These are phyloP conservation scores for Paramyrothecium roridum DNA, from an alignment of 2,329 filamentous ascomycete species.

Conservation along the genomic window DNA sequence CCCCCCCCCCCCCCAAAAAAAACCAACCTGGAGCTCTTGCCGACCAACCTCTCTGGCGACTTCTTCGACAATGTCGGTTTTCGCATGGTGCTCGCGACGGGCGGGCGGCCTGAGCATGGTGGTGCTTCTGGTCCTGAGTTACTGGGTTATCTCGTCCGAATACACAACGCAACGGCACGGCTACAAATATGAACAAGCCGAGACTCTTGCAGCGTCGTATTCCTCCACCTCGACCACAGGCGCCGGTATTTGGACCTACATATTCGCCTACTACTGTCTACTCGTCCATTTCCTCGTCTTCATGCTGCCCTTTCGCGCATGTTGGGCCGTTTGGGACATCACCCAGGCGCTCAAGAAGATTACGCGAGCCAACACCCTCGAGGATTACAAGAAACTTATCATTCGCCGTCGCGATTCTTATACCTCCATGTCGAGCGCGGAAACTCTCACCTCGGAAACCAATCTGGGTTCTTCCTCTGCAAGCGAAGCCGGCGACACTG, in stretches of 20 bases:
- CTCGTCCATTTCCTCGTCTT: constrained; percentile 63
- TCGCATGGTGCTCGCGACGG: constrained; percentile 51
- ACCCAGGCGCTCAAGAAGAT: constrained; percentile 47
- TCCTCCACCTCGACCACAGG: constrained; percentile 30
- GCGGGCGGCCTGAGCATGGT: constrained; percentile 55
- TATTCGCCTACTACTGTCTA: constrained; percentile 64
- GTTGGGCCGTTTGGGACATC: constrained; percentile 58
- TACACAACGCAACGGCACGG: constrained; percentile 38
- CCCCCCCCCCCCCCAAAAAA: too few relatives aligned
- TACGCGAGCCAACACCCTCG: constrained; percentile 40
- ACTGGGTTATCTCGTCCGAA: constrained; percentile 53
- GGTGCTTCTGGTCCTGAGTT: constrained; percentile 43
- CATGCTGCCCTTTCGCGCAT: constrained; percentile 59
- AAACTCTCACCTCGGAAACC: constrained; percentile 43
- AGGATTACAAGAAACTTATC: constrained; percentile 41
- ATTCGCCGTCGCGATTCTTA: constrained; percentile 49
- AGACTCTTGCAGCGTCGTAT: constrained; percentile 26
- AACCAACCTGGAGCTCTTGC: not conserved
- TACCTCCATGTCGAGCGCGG: constrained; percentile 53
- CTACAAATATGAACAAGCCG: constrained; percentile 39
- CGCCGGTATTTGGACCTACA: constrained; percentile 45
- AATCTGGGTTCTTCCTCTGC: constrained; percentile 43
- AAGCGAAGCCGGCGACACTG: constrained; percentile 50
- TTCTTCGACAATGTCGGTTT: constrained; percentile 43
- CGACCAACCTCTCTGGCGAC: not conserved